Evolutionary conservation across 352 stramenopile species (phyloP), one percentile per base, ranked within the genome.

Genomic region (Pythium dissotocum): DNA sequence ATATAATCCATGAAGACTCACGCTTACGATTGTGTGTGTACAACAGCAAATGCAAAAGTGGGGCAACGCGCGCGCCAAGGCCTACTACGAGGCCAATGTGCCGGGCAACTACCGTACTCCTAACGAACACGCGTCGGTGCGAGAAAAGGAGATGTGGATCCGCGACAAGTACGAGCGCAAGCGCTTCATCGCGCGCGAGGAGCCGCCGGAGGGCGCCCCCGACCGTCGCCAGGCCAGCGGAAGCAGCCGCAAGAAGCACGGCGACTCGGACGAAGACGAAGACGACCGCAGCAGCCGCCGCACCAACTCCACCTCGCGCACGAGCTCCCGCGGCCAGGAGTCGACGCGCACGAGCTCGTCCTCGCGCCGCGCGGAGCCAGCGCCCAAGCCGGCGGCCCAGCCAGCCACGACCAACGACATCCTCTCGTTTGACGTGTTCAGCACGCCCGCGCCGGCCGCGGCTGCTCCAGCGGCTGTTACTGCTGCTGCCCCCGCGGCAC

Each of bases 131-230:
- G 88, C 83, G 56, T 77, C 69, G 6, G 87, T 94, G 55, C 79
- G 90, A n/a, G 90, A 97, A 38, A 93, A 95, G 59, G 90, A 97
- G 72, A 87, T 89, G 70, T 97, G 90, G 90, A 97, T 97, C 68
- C 77, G 90, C 42, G 88, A 96, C 49, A 97, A 97, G 72, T 97
- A 96, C 75, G 90, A 97, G 65, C 83, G 88, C 51, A 92, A 92
- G 75, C 79, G 84, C 28, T 97, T 93, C 64, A 69, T 86, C 8
- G 69, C 63, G n/a, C 79, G 71, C n/a, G 73, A 83, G 28, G 82
- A 91, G 5, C 63, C 65, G 1, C 74, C 71, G 0, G 67, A 72
- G 42, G 63, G 54, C 6, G 61, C 61, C 14, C 40, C 51, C 16
- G 60, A 58, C 49, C 62, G 62, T 49, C 70, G 77, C 61, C 52